Base-by-base conservation (phyloP, 2,329 filamentous ascomycete species). In the Knufia petricola region DNA sequence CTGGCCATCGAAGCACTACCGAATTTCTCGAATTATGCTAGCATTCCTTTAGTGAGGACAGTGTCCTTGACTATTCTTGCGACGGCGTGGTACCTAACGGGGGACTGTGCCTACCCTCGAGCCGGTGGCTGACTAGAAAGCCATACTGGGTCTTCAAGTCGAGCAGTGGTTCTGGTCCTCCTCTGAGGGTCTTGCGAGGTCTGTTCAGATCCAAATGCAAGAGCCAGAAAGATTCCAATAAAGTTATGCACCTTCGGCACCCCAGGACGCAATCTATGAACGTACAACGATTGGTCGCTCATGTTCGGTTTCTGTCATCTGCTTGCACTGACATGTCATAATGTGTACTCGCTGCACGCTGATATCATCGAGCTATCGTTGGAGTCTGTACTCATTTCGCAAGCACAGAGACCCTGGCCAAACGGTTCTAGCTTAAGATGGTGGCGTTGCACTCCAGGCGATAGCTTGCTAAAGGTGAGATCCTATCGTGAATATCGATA, bases 401-500 rank as follows among this genome's bases (percentile, higher is more conserved):
- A 17, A 20, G 15, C 28, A 30, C 7, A 7, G 28, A 20, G 3
- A 34, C 9, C 19, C 28, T 36, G 42, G 28, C 30, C 15, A 46
- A 13, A n/a, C 15, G 9, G 32, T 15, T 31, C 20, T 38, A 38
- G 41, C n/a, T 34, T 24, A 24, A 36, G 28, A 36, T 46, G 42
- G 42, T 46, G 42, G 42, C 42, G 42, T 15, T 20, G 20, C 17
- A 34, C 17, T 23, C 24, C 12, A 12, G 10, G 15, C 7, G 26
- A 17, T 26, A 31, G 21, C 15, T 15, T 30, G 41, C 15, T 8
- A 12, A 15, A n/a, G 19, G 13, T 3, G 41, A 44, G 41, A 44
- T 31, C 41, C 24, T 44, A 44, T 44, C 41, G 26, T 44, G 4
- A 30, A 36, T 34, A 46, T 46, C 42, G 42, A 46, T 46, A 46